Conservation (phyloP, 495 filamentous ascomycete species). For the Penicillium lividum region DNA sequence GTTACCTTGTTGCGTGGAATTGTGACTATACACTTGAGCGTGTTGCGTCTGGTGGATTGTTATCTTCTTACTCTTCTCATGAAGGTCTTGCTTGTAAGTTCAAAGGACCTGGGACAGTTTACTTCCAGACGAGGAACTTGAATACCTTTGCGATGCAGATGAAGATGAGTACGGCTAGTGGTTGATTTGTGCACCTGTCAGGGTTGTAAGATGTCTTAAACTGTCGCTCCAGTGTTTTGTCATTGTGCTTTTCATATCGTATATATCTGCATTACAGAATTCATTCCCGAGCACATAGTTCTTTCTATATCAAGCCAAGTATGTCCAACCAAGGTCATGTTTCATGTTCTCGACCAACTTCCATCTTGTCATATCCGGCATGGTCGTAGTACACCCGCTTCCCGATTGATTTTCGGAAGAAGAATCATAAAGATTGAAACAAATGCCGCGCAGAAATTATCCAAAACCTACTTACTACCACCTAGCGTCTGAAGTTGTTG, state of each 20-base stretch:
- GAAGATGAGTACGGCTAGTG: constrained; percentile 33
- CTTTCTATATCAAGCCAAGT: too few relatives aligned
- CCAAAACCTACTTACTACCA: too few relatives aligned
- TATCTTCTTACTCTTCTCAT: constrained; percentile 72
- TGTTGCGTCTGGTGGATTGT: constrained; percentile 83
- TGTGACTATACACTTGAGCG: constrained; percentile 87
- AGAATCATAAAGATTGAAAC: too few relatives aligned
- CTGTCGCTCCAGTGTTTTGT: not conserved
- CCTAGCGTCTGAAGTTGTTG: too few relatives aligned
- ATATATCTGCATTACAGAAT: not conserved
- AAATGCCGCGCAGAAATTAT: too few relatives aligned
- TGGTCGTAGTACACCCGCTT: too few relatives aligned
- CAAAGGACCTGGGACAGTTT: constrained; percentile 87
- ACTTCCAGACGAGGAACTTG: constrained; percentile 90
- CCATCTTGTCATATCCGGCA: too few relatives aligned
- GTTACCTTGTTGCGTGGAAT: constrained; percentile 96
- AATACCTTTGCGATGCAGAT: constrained; percentile 53
- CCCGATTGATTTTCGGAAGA: too few relatives aligned
- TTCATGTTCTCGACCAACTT: too few relatives aligned
- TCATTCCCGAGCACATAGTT: not conserved
- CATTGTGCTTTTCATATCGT: not conserved
- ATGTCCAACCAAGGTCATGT: too few relatives aligned
- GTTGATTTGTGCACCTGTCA: not conserved
- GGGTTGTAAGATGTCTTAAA: not conserved
- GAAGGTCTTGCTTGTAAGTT: constrained; percentile 96